Evolutionary conservation across 1,284 basidiomycete species (phyloP), one percentile per base, ranked within the genome.

Genomic region (Cryptococcus sp.): DNA sequence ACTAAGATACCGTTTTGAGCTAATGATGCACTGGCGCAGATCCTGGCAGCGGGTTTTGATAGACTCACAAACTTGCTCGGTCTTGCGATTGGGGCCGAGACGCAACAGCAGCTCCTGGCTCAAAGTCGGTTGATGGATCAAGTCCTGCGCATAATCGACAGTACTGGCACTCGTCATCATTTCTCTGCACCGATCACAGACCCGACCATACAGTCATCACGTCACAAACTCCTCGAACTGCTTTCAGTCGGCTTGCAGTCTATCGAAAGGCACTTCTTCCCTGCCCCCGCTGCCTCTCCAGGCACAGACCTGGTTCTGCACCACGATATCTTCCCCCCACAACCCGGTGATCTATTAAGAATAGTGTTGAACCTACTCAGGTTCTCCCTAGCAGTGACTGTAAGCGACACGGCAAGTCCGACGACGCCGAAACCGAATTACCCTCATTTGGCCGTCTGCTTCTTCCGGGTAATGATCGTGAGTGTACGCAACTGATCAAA

Each of bases 11-110:
- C 26, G 51, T 41, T n/a, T 11, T 20, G n/a, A 3, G 22, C 43
- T 52, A 15, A 40, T 22, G 51, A 51, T 60, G 41, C 55, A 49
- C 17, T 5, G 22, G 1, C 19, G 1, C 23, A 70, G 65, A 73
- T 76, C 20, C 56, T 76, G 1, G 61, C 67, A 3, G 68, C 68
- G 5, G 75, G 75, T 0, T 54, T 77, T 10, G 73, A 76, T 47
- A 63, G 70, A 1, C 59, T 77, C 0, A 58, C 64, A 2, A 63
- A 58, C 13, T 55, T 77, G 10, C 58, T 77, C 4, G 61, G 63
- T 11, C 68, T 65, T 49, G 63, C 74, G 10, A 66, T 75, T 13
- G 62, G 58, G 7, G 70, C 72, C 8, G 74, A 77, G 43, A 62
- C 65, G 23, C 68, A 70, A 50, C 49, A 63, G 41, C 62, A 64